Percentiles rank a stretch among this genome's conserved stretches.
phyloP scores from a whole-genome alignment of 78 protist genomes.

The Dictyostelium firmibasis region DNA sequence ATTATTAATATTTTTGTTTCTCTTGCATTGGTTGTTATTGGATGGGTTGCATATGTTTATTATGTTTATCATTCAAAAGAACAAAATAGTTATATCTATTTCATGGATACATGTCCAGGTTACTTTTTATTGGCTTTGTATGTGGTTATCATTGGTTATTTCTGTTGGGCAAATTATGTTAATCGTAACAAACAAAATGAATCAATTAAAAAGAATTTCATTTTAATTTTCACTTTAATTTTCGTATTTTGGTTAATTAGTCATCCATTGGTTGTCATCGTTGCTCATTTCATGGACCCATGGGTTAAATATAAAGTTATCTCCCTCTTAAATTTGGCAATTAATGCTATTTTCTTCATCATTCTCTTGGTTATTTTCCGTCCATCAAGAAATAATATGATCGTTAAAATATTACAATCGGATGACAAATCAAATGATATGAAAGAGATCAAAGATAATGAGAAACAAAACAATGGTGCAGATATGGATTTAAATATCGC shows the following conservation, averaged over 20 bases:
- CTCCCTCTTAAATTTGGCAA: not conserved
- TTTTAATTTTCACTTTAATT: not conserved
- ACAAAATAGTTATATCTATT: not conserved
- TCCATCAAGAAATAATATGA: slow-evolving; percentile 14
- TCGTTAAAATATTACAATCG: slow-evolving; percentile 9
- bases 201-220: slow-evolving; percentile 26
- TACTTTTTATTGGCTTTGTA: slow-evolving; percentile 31
- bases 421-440: slow-evolving; percentile 18
- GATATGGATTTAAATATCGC: not conserved
- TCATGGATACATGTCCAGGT: slow-evolving; percentile 47
- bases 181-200: slow-evolving; percentile 36
- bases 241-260: slow-evolving; percentile 34
- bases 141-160: slow-evolving; percentile 9
- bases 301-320: slow-evolving; percentile 46
- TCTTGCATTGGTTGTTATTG: not conserved
- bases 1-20: not conserved
- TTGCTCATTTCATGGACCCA: slow-evolving; percentile 55
- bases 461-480: not conserved
- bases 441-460: not conserved
- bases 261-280: slow-evolving; percentile 29
- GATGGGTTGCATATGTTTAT: not conserved
- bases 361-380: slow-evolving; percentile 12
- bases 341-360: slow-evolving; percentile 22
- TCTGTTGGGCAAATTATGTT: not conserved
- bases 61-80: not conserved